Base-by-base conservation (phyloP, 352 stramenopile genomes). In the Pythium rhizo-oryzae region DNA sequence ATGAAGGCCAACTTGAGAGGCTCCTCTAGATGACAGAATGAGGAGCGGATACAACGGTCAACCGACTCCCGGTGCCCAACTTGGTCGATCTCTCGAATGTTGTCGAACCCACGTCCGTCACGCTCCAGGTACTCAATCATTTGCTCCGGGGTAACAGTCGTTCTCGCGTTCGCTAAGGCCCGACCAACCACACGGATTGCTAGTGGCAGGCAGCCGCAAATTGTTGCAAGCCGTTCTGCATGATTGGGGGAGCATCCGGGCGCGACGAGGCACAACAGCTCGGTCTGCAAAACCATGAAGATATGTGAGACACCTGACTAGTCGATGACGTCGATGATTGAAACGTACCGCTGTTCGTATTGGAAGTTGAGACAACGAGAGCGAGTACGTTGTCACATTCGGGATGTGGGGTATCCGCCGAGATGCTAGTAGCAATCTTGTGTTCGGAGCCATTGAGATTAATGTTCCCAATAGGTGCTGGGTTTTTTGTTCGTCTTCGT, bases 91-190 rank as follows among this genome's bases (percentile, higher is more conserved):
- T 88, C 83, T 13, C 81, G 80, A 41, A 94, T 92, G 30, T 81
- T 89, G 51, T 92, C 82, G 49, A 94, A 90, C 33, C 83, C 71
- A 23, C 84, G 67, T 19, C 91, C 84, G 60, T 92, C 81, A 47
- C 78, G 70, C 79, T 92, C 82, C 16, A 94, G 74, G 37, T 90
- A 90, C 50, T 91, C 81, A 51, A 94, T 92, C 82, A 94, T 90
- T 33, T 89, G 82, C 33, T 94, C 83, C 24, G 86, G 83, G 19
- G 82, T 90, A 15, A 93, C 68, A 47, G 80, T 91, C 55, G 84
- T 85, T 43, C 86, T 71, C n/a, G 82, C 78, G 55, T 94, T 94
- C 21, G 86, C 84, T 21, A 94, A 75, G 18, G 84, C 86, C 37
- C 86, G 81, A 58, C 86, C 84, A 24, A 93, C 82, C 25, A 94